phyloP scores from a whole-genome alignment of 1,284 basidiomycete genomes.

The Phenoliferia sp. region DNA sequence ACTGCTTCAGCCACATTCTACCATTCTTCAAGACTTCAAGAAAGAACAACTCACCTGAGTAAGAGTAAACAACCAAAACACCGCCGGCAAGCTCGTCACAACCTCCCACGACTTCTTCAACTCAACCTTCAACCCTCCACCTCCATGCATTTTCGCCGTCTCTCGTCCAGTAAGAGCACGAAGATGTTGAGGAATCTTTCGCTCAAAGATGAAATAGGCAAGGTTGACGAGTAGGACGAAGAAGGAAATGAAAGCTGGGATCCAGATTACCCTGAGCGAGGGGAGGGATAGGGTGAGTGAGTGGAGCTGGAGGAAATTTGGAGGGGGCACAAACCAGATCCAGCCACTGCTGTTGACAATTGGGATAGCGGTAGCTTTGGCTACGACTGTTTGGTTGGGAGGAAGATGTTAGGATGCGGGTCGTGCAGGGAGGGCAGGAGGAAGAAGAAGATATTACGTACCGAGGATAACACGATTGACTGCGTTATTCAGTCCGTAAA shows the following conservation, averaged over 20 bases:
- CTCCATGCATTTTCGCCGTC: not conserved
- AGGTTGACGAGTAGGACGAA: slow-evolving; percentile 37
- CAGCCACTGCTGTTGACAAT: slow-evolving; percentile 42
- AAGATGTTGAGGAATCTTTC: slow-evolving; percentile 37
- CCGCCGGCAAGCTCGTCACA: slow-evolving; percentile 28
- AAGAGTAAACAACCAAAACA: slow-evolving; percentile 36
- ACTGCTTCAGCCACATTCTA: no score
- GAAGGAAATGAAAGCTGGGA: no score
- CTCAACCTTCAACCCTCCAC: slow-evolving; percentile 4
- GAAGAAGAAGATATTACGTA: slow-evolving; percentile 2
- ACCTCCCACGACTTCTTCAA: slow-evolving; percentile 10
- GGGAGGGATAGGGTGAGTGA: no score
- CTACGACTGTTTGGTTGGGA: slow-evolving; percentile 17
- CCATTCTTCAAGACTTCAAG: no score
- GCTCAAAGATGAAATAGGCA: slow-evolving; percentile 42
- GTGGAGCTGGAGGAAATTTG: no score
- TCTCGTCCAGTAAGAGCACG: slow-evolving; percentile 33
- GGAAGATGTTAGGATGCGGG: not conserved
- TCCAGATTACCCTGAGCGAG: no score
- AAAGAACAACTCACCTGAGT: slow-evolving; percentile 5
- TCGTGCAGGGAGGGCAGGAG: not conserved
- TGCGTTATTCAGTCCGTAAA: slow-evolving; percentile 38
- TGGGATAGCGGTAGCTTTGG: slow-evolving; percentile 40
- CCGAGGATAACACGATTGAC: slow-evolving; percentile 27
- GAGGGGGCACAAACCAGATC: no score